A percentile compares a stretch with the other conserved stretches of the same genome.
phyloP scores from a whole-genome alignment of 768 basidiomycete species.

The Strobilomyces echinocephalus region DNA sequence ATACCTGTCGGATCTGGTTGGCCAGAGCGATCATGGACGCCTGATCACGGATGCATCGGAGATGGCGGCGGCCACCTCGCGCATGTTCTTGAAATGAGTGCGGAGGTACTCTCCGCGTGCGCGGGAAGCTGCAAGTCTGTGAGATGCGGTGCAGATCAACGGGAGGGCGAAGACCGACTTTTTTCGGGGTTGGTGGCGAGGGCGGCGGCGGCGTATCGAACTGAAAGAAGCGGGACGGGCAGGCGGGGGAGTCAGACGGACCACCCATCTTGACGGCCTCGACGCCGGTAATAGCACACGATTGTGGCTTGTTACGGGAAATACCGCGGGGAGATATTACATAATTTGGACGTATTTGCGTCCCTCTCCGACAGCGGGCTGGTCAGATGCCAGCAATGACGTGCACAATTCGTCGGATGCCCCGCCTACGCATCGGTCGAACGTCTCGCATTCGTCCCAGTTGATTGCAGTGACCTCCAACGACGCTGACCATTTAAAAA shows the following conservation, averaged over 20 bases:
- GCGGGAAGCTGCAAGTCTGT: conserved; percentile 61
- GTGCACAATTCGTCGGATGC: conserved; percentile 22
- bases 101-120: conserved; percentile 96
- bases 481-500: conserved; percentile 16
- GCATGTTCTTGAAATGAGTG: conserved; percentile 99
- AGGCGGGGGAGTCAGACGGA: conserved; percentile 31
- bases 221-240: conserved; percentile 35
- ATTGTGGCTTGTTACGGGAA: conserved; percentile 29
- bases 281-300: neutral
- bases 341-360: neutral
- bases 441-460: conserved; percentile 29
- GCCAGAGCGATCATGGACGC: neutral
- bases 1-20: conserved; percentile 52
- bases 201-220: conserved; percentile 90
- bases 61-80: conserved; percentile 94
- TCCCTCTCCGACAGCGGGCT: neutral
- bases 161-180: conserved; percentile 50
- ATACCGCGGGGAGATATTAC: conserved; percentile 10
- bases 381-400: conserved; percentile 29
- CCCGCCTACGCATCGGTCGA: conserved; percentile 19
- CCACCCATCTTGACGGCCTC: conserved; percentile 55
- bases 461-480: conserved; percentile 25
- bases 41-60: conserved; percentile 53
- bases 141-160: conserved; percentile 9
- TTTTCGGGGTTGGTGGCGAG: conserved; percentile 92